phyloP scores from a whole-genome alignment of 495 filamentous ascomycete species.

The Chlorociboria aeruginascens region DNA sequence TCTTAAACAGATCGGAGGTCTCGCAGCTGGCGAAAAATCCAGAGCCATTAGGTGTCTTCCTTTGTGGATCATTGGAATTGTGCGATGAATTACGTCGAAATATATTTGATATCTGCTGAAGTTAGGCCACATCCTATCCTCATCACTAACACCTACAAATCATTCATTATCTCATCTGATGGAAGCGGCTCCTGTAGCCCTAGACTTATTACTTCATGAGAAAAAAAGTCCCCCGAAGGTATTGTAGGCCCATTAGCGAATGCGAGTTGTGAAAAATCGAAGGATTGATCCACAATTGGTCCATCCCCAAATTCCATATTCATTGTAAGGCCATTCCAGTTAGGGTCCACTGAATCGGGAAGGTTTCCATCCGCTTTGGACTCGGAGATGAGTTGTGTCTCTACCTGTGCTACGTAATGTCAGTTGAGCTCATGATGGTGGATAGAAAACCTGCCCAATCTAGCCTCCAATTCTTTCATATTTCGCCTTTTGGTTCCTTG shows the following conservation, averaged over 20 bases:
- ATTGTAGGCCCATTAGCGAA: constrained; percentile 1
- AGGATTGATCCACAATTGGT: constrained; percentile 7
- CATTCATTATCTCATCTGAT: constrained; percentile 73
- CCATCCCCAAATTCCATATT: constrained; percentile 8
- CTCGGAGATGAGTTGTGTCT: constrained; percentile 12
- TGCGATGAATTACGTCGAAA: constrained; percentile 78
- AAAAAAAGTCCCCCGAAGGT: constrained; percentile 32
- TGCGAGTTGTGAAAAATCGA: constrained; percentile 2
- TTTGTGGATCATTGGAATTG: constrained; percentile 76
- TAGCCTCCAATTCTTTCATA: constrained; percentile 90
- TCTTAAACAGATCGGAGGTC: constrained; percentile 77
- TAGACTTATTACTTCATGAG: constrained; percentile 85
- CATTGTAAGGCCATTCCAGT: constrained; percentile 24
- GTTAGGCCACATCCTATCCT: background rate
- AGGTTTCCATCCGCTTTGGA: constrained; percentile 4
- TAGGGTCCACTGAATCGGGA: background rate
- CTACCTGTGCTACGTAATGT: constrained; percentile 12
- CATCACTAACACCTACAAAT: constrained; percentile 50
- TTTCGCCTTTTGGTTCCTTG: constrained; percentile 95
- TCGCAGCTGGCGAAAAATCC: constrained; percentile 61
- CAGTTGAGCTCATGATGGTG: background rate
- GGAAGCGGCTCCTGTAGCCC: constrained; percentile 88
- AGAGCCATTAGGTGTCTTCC: constrained; percentile 70
- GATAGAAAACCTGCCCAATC: constrained; percentile 53
- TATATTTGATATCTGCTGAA: constrained; percentile 58